Percentiles rank a stretch among this genome's conserved stretches.
Conservation (phyloP, 495 filamentous ascomycete species). For the Aspergillus ostianus region DNA sequence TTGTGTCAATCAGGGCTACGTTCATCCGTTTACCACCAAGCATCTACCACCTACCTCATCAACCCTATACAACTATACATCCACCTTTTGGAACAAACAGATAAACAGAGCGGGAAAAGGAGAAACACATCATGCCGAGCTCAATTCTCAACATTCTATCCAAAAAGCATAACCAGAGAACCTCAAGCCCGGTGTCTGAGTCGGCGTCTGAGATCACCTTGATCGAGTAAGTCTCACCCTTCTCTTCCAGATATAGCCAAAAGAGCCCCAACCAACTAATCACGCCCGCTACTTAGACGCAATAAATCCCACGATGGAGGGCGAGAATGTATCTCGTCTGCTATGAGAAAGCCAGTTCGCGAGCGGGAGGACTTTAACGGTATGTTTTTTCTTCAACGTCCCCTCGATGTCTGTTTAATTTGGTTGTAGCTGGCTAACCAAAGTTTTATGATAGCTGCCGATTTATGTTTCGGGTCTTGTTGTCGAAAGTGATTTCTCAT, state of each 20-base stretch:
- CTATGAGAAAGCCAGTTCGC: not conserved
- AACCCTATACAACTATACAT: not conserved
- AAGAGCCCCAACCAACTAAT: not conserved
- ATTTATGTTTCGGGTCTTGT: constrained; percentile 14
- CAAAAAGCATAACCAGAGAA: not conserved
- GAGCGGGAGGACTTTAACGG: constrained; percentile 7
- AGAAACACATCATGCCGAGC: not conserved
- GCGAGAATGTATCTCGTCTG: not conserved
- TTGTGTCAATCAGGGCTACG: not conserved
- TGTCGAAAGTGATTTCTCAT: constrained; percentile 6
- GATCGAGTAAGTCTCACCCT: not conserved
- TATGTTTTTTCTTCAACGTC: constrained; percentile 1
- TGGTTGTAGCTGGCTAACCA: not conserved
- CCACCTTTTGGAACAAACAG: not conserved
- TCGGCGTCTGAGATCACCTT: constrained; percentile 6
- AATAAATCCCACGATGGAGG: not conserved
- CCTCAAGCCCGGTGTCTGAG: not conserved
- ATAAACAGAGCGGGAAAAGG: not conserved
- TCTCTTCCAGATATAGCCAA: not conserved
- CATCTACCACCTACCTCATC: too few species aligned
- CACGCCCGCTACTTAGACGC: not conserved
- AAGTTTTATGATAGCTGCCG: constrained; percentile 3
- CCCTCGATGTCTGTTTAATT: not conserved
- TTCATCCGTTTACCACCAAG: not conserved
- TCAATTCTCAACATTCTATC: constrained; percentile 1